phyloP scores from a whole-genome alignment of 2,329 filamentous ascomycete genomes.

The Bipolaris oryzae region DNA sequence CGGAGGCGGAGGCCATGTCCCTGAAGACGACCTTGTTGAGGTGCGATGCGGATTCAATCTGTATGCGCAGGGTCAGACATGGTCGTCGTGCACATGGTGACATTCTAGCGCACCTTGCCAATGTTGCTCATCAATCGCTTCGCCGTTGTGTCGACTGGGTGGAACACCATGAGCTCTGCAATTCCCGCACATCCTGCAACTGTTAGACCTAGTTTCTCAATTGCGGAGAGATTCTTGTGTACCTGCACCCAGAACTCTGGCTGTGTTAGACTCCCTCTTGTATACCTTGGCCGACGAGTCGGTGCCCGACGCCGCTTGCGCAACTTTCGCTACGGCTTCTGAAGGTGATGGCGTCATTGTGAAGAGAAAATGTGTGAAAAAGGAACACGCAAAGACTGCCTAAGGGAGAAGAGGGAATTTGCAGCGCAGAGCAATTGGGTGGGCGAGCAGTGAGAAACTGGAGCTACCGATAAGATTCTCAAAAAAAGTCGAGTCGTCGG shows the following conservation, averaged over 20 bases:
- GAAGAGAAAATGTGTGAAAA: neutral
- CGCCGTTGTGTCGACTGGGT: slow-evolving; percentile 86
- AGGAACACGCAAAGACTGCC: neutral
- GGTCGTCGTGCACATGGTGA: neutral
- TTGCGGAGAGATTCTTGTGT: slow-evolving; percentile 20
- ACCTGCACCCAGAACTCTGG: slow-evolving; percentile 92
- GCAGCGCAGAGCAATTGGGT: slow-evolving; percentile 21
- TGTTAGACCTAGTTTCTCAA: slow-evolving; percentile 16
- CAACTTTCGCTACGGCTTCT: slow-evolving; percentile 39
- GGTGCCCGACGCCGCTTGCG: slow-evolving; percentile 36
- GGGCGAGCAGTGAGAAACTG: slow-evolving; percentile 8
- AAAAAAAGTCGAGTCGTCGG: slow-evolving; percentile 18
- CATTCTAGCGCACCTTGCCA: slow-evolving; percentile 61
- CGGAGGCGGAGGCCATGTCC: slow-evolving; percentile 75
- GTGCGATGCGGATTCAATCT: slow-evolving; percentile 65
- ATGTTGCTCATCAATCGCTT: slow-evolving; percentile 99
- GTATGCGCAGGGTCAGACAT: slow-evolving; percentile 24
- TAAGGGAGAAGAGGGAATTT: slow-evolving; percentile 9
- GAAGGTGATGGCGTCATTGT: slow-evolving; percentile 39
- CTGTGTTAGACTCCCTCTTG: slow-evolving; percentile 87
- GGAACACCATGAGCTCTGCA: slow-evolving; percentile 87
- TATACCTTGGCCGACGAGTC: slow-evolving; percentile 61
- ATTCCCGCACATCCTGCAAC: slow-evolving; percentile 85
- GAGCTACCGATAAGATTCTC: slow-evolving; percentile 15
- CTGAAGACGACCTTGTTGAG: slow-evolving; percentile 94